Evolutionary conservation across 2,329 filamentous ascomycete genomes (phyloP), one percentile per base, ranked within the genome.

Genomic region (Talaromyces sp.): DNA sequence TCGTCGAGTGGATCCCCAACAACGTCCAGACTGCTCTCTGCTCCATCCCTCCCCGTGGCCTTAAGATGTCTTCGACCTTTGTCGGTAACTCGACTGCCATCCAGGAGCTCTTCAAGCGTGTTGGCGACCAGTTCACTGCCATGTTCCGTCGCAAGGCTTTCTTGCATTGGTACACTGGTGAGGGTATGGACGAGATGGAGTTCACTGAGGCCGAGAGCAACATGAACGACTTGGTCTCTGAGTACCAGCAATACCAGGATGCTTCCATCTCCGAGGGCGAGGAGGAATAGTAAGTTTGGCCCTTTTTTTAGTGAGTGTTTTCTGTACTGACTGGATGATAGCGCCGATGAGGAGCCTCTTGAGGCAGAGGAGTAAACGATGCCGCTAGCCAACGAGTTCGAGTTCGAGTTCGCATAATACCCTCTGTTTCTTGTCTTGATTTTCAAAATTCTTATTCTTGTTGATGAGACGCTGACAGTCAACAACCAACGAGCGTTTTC

Each of bases 161-260:
- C 92, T 91, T 99, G 88, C 95, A 98, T 86, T 99, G 95, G 95
- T 99, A 99, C 85, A 99, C 95, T 88, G 93, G 93, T 77, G 95
- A 99, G 87, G 95, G 95, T 84, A 99, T 99, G 95, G 95, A 99
- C 83, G 95, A 99, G 89, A 98, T 99, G 95, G 95, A 99, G 85
- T 99, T 99, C 86, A 99, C 95, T 78, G 95, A 99, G 87, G 95
- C 95, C 73, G 95, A 99, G 89, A 96, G 91, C 83, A 99, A 99
- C 87, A 98, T 99, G 95, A 98, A 99, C 86, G 95, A 99, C 81
- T 85, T 99, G 77, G 94, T 99, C 74, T 96, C 92, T 65, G 95
- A 99, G 82, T 99, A 99, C 86, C 95, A 98, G 88, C 95, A 99
- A 83, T 99, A 99, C 89, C 95, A 99, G 88, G 95, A 99, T 81